Base-by-base conservation (phyloP, 2,329 filamentous ascomycete species). In the Pleoardoris graminearum region DNA sequence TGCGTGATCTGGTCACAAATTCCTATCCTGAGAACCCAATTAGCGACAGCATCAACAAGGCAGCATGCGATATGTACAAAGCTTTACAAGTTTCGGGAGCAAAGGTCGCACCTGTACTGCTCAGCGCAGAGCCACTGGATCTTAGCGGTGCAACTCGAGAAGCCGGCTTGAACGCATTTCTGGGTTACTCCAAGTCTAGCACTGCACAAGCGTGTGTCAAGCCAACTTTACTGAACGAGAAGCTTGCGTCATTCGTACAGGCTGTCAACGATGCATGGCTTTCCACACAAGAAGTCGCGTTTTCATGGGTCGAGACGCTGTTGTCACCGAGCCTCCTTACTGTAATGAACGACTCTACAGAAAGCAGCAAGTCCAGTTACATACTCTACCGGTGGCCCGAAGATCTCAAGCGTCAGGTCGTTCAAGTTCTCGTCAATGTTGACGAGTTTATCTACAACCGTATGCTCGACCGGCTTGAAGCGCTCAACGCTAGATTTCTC, bases 321-420 rank as follows among this genome's bases (percentile, higher is more conserved):
- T 70, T 85, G 4, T 74, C 74, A 48, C 78, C 79, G 2, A 66
- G 71, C 3, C 68, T 59, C 8, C 63, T 65, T 16, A 54, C 50
- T 55, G 58, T 57, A 10, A 55, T 55, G 44, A 56, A 16, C 16
- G 41, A 16, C 51, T 46, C 49, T 43, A 38, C 35, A 14, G 23
- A 55, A 16, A 39, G 25, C 14, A 51, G 64, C 44, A 61, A 72
- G 21, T 81, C 81, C 1, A 77, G 77, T 50, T 87, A 87, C 60
- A 70, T 76, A 21, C 68, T 71, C n/a, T 79, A 78, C 49, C 68
- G 75, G 37, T 87, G 84, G 84, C 71, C 81, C 0, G 77, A 81
- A 29, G 68, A 73, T 11, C 74, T 86, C 19, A 86, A 85, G 62
- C 75, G 80, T 10, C 77, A 77, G 7, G 69, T 85, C 1, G 76